phyloP scores from a whole-genome alignment of 441 rosid genomes.

The Arabidopsis lyrata region DNA sequence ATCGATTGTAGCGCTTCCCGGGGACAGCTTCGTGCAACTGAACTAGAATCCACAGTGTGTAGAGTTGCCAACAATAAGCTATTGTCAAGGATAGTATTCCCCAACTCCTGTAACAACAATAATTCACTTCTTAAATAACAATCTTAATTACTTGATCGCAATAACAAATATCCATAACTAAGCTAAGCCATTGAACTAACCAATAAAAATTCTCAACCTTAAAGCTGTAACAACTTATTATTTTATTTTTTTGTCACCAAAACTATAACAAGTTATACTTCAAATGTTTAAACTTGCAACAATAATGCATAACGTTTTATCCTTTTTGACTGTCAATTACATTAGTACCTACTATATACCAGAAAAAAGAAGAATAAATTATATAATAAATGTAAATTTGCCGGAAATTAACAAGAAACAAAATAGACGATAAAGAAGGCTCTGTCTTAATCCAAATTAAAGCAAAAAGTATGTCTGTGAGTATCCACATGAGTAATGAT shows the following conservation, averaged over 20 bases:
- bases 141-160: neutral
- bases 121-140: neutral
- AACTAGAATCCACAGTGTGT: slow-evolving; percentile 91
- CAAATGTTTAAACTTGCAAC: neutral
- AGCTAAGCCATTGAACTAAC: slow-evolving; percentile 17
- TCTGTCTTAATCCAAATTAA: slow-evolving; percentile 42
- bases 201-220: neutral
- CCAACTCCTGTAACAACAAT: slow-evolving; percentile 80
- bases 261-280: neutral
- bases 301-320: neutral
- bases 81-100: slow-evolving; percentile 83
- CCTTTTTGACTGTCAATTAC: neutral
- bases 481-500: slow-evolving; percentile 45
- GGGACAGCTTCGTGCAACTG: slow-evolving; percentile 96
- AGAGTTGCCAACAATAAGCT: slow-evolving; percentile 95
- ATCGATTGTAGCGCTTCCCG: slow-evolving; percentile 91
- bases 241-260: too few species aligned
- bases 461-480: slow-evolving; percentile 38
- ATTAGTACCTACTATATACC: neutral
- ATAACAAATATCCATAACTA: neutral
- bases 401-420: slow-evolving; percentile 41
- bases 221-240: neutral
- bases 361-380: neutral
- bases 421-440: slow-evolving; percentile 35
- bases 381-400: neutral